phyloP scores from a whole-genome alignment of 805 yeast genomes.

The Kodamaea jinghongensis region DNA sequence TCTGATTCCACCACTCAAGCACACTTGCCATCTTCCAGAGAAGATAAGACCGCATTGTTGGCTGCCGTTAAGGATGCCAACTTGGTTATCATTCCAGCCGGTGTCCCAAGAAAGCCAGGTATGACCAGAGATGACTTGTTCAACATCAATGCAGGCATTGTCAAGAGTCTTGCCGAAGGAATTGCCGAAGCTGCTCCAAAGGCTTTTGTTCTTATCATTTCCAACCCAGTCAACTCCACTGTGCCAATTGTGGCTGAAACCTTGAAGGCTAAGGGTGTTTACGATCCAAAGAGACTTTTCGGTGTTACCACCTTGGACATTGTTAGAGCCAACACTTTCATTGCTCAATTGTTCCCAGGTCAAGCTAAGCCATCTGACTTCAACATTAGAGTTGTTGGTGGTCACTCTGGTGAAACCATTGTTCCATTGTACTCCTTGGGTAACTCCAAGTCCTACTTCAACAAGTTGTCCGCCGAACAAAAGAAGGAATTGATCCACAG shows the following conservation, averaged over 20 bases:
- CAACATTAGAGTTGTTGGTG: constrained; percentile 80
- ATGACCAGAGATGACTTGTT: constrained; percentile 91
- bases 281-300: constrained; percentile 68
- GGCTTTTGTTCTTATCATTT: constrained; percentile 77
- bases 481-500: constrained; percentile 39
- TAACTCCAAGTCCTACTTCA: constrained; percentile 29
- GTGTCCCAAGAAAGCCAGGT: constrained; percentile 92
- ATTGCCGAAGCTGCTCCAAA: constrained; percentile 70
- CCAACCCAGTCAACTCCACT: constrained; percentile 92
- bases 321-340: constrained; percentile 82
- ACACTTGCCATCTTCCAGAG: constrained; percentile 55
- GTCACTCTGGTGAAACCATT: constrained; percentile 93
- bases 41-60: constrained; percentile 45
- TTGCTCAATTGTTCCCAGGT: constrained; percentile 51
- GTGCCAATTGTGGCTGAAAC: constrained; percentile 87
- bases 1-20: constrained; percentile 61
- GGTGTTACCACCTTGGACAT: constrained; percentile 90
- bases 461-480: constrained; percentile 33
- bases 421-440: constrained; percentile 73
- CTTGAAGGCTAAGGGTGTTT: constrained; percentile 62
- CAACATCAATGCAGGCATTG: constrained; percentile 79
- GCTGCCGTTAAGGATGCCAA: constrained; percentile 45
- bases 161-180: constrained; percentile 68
- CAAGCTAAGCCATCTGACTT: constrained; percentile 49
- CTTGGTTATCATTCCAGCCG: constrained; percentile 70